These are phyloP conservation scores for Dioscorea dumetorum DNA, from an alignment of 106 monocot genomes.

Conservation along the genomic window DNA sequence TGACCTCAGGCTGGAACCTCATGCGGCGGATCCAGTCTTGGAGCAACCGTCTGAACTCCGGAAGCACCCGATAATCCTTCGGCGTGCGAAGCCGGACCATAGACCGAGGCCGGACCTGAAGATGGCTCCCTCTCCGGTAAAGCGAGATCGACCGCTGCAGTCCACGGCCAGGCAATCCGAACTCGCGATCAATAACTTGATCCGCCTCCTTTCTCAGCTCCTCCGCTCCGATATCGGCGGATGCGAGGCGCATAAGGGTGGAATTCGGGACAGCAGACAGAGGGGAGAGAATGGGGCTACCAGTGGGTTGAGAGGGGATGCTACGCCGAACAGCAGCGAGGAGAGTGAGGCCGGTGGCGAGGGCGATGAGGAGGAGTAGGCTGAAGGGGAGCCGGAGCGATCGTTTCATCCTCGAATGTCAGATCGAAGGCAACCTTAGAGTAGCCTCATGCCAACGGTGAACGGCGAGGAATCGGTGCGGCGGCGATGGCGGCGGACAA, in stretches of 20 bases:
- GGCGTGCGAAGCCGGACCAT: background rate
- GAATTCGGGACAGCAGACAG: constrained; percentile 8
- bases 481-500: background rate
- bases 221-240: constrained; percentile 23
- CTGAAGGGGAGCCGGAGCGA: constrained; percentile 19
- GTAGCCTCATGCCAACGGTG: background rate
- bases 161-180: constrained; percentile 8
- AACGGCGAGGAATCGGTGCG: background rate
- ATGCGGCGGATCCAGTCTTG: constrained; percentile 37
- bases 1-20: constrained; percentile 39
- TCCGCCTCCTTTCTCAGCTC: constrained; percentile 38
- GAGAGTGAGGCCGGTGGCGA: constrained; percentile 31
- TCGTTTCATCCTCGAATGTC: background rate
- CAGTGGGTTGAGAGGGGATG: background rate
- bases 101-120: background rate
- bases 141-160: constrained; percentile 4
- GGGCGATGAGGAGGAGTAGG: constrained; percentile 30
- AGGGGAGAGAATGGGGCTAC: background rate
- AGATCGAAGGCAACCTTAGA: background rate
- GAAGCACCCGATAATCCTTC: constrained; percentile 11
- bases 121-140: constrained; percentile 16
- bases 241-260: constrained; percentile 34
- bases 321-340: constrained; percentile 17
- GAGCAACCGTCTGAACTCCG: constrained; percentile 29
- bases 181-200: constrained; percentile 28